Evolutionary conservation across 1,284 basidiomycete species (phyloP).

Genomic region (Dichomitus squalens): DNA sequence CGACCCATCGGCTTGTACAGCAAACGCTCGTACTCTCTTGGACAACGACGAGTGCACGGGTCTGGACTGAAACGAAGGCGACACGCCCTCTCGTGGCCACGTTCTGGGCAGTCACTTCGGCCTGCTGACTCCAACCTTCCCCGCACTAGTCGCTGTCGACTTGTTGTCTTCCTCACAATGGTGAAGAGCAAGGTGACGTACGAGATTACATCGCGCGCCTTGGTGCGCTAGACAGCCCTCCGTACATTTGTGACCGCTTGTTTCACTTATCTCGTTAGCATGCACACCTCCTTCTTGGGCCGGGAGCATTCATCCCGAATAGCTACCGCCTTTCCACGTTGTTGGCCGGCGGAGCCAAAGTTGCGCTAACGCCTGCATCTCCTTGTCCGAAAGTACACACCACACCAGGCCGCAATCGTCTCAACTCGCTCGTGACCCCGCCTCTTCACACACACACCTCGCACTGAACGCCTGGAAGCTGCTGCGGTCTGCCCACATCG

Average conservation of each 20-base stretch:
- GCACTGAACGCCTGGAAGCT: background rate
- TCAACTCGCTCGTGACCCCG: background rate
- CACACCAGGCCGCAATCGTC: background rate
- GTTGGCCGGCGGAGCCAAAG: background rate
- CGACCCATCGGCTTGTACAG: background rate
- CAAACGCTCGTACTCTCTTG: no score
- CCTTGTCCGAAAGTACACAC: background rate
- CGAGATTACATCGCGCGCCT: background rate
- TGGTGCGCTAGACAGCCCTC: background rate
- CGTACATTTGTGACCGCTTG: background rate
- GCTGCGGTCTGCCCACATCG: slow-evolving; percentile 5
- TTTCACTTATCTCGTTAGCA: background rate
- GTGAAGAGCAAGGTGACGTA: slow-evolving; percentile 5
- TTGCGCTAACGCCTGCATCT: background rate
- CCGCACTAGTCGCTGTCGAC: background rate
- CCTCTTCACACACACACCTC: slow-evolving; percentile 4
- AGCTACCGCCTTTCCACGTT: background rate
- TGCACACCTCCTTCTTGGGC: background rate
- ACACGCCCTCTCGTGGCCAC: background rate
- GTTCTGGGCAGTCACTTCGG: background rate
- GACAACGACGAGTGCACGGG: background rate
- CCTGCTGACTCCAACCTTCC: background rate
- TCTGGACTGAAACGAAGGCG: background rate
- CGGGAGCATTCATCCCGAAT: background rate
- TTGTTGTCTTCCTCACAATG: background rate